Conservation (phyloP, 1,284 basidiomycete species). For the Ustanciosporium gigantosporum region DNA sequence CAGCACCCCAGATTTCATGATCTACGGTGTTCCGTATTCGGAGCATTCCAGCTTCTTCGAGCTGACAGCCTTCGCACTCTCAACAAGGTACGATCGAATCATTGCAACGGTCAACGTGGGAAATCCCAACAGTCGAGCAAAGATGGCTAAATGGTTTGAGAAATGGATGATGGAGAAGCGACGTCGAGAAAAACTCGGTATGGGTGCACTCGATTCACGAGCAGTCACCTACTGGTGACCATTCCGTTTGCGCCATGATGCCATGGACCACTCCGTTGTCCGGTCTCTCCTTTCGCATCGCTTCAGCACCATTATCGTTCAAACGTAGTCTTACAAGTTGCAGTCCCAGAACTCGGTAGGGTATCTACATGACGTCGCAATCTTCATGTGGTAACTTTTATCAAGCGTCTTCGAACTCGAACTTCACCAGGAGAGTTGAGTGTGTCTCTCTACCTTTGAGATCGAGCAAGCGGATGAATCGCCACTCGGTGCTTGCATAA, state of each 20-base stretch:
- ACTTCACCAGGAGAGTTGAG: constrained; percentile 41
- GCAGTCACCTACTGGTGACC: constrained; percentile 37
- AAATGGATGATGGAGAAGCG: constrained; percentile 48
- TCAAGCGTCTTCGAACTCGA: no score
- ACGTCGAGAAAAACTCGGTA: constrained; percentile 23
- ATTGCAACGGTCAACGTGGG: constrained; percentile 96
- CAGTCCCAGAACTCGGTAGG: background rate
- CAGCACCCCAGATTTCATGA: constrained; percentile 71
- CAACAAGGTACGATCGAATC: constrained; percentile 77
- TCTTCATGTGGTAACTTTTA: background rate
- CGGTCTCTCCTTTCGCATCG: no score
- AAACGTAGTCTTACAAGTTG: background rate
- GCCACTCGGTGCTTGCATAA: constrained; percentile 59
- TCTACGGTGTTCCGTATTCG: constrained; percentile 86
- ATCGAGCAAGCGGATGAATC: constrained; percentile 66
- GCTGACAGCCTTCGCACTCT: constrained; percentile 80
- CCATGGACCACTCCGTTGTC: no score
- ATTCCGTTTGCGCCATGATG: no score
- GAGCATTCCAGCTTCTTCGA: constrained; percentile 76
- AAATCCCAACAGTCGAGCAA: constrained; percentile 67
- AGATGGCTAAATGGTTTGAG: constrained; percentile 57
- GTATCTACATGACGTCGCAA: background rate
- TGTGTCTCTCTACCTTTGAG: constrained; percentile 66
- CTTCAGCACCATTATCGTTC: no score
- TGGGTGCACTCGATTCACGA: constrained; percentile 18